Percentiles rank a stretch among this genome's conserved stretches.
These are phyloP conservation scores for Termitomyces sp. DNA, from an alignment of 768 basidiomycete species.

Conservation along the genomic window DNA sequence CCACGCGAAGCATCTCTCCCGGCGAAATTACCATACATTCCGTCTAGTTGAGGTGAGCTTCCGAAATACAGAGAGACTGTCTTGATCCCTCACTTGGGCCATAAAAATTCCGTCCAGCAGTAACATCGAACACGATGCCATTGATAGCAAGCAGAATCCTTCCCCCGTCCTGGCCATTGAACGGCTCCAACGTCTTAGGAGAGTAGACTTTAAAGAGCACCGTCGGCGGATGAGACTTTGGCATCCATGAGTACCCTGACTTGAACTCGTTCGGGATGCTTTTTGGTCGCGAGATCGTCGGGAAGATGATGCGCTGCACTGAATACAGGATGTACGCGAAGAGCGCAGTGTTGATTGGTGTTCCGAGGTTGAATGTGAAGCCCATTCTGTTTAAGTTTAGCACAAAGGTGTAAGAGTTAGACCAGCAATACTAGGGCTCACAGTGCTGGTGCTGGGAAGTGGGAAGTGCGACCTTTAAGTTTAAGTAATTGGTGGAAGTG, in stretches of 20 bases:
- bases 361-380: constrained; percentile 50
- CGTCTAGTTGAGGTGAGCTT: constrained; percentile 50
- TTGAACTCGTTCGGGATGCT: constrained; percentile 69
- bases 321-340: constrained; percentile 78
- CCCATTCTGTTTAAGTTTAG: constrained; percentile 24
- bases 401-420: not conserved
- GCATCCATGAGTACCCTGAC: constrained; percentile 89
- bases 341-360: constrained; percentile 76
- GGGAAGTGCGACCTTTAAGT: no score
- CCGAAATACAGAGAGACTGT: not conserved
- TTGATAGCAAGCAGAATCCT: constrained; percentile 84
- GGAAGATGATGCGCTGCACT: constrained; percentile 70
- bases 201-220: constrained; percentile 78
- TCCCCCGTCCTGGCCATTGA: constrained; percentile 58
- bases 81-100: constrained; percentile 71
- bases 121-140: constrained; percentile 90
- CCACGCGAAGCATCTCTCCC: constrained; percentile 94
- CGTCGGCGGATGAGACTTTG: constrained; percentile 74
- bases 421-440: not conserved
- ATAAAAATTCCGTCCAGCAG: constrained; percentile 86
- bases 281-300: constrained; percentile 49
- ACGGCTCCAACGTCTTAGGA: constrained; percentile 68
- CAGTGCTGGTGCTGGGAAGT: not conserved
- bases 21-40: constrained; percentile 97
- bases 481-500: not conserved